Evolutionary conservation across 805 yeast genomes (phyloP).

Genomic region (Schizosaccharomyces japonicus): DNA sequence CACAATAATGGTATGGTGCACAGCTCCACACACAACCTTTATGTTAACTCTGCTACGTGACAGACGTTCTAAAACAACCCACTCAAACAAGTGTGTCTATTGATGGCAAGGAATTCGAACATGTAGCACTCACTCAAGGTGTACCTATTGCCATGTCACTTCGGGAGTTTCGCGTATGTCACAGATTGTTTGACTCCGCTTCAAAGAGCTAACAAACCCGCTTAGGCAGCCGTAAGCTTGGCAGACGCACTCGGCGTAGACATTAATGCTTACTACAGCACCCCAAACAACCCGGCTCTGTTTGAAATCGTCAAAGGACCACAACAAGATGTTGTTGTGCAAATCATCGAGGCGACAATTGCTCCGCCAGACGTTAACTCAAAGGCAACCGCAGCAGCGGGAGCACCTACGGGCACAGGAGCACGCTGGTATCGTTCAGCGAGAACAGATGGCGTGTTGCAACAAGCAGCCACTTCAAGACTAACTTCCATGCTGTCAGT

Average conservation of each 20-base stretch:
- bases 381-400: too few relatives aligned
- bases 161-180: slow-evolving; percentile 1
- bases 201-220: neutral
- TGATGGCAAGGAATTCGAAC: slow-evolving; percentile 2
- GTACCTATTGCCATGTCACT: neutral
- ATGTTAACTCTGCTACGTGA: too few relatives aligned
- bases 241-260: neutral
- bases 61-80: neutral
- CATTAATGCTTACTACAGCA: neutral
- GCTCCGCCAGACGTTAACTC: neutral
- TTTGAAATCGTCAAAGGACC: neutral
- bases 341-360: neutral
- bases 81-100: slow-evolving; percentile 2
- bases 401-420: too few relatives aligned
- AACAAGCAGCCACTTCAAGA: too few relatives aligned
- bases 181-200: neutral
- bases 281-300: neutral
- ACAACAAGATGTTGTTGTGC: neutral
- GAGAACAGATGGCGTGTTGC: too few relatives aligned
- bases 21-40: neutral
- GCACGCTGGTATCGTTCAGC: too few relatives aligned
- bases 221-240: neutral
- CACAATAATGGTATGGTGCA: neutral
- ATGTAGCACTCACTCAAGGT: neutral
- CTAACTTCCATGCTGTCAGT: too few relatives aligned